Conservation (phyloP, 441 rosid species). For the Erodium moschatum region DNA sequence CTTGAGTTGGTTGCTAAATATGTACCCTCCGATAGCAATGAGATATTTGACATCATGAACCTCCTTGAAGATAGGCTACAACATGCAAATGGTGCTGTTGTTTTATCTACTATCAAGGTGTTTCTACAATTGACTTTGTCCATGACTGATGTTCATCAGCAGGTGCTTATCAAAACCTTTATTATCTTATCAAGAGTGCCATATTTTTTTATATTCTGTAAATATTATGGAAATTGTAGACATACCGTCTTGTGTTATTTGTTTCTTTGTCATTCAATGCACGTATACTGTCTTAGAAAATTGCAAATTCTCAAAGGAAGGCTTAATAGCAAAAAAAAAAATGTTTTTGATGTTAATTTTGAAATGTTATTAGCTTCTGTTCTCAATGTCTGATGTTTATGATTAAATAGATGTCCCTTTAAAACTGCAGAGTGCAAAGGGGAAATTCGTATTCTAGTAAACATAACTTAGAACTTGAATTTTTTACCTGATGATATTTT, state of each 20-base stretch:
- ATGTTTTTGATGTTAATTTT: background rate
- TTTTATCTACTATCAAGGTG: constrained; percentile 75
- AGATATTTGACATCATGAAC: constrained; percentile 95
- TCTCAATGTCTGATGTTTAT: background rate
- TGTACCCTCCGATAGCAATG: constrained; percentile 76
- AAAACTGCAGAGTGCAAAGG: background rate
- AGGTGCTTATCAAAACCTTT: constrained; percentile 38
- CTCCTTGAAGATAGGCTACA: constrained; percentile 98
- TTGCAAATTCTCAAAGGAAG: background rate
- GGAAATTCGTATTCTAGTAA: background rate
- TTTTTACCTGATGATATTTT: background rate
- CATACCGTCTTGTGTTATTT: constrained; percentile 5
- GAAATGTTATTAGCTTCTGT: background rate
- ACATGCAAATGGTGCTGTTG: constrained; percentile 99
- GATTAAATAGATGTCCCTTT: background rate
- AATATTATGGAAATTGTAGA: constrained; percentile 9
- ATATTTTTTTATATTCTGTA: constrained; percentile 4
- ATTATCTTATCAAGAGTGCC: background rate
- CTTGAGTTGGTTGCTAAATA: constrained; percentile 87
- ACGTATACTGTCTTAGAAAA: constrained; percentile 5
- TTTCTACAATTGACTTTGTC: constrained; percentile 82
- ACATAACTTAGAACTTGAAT: background rate
- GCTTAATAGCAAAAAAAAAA: background rate
- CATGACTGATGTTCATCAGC: constrained; percentile 94
- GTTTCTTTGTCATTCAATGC: background rate